Conservation (phyloP, 306 rosid species). For the Quercus parvula region DNA sequence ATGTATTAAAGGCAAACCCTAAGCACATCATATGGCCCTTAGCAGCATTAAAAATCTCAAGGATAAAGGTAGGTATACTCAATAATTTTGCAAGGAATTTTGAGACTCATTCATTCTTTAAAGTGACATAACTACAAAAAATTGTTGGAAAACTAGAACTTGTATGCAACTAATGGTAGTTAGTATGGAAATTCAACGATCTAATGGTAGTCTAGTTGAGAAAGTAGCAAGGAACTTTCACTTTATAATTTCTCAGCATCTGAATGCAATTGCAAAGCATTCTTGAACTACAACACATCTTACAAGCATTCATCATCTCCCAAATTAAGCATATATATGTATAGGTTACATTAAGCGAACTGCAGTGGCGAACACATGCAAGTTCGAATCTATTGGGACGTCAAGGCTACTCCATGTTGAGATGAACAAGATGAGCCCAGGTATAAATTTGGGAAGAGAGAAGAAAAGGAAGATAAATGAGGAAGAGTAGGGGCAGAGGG, state of each 20-base stretch:
- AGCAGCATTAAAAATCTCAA: background rate
- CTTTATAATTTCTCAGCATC: background rate
- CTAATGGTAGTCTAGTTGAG: background rate
- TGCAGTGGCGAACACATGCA: background rate
- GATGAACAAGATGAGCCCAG: too few relatives aligned
- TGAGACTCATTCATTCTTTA: background rate
- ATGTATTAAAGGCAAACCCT: background rate
- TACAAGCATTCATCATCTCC: background rate
- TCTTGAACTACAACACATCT: background rate
- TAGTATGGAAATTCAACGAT: background rate
- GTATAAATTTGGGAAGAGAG: too few relatives aligned
- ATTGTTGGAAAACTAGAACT: background rate
- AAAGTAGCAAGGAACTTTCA: background rate
- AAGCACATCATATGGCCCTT: background rate
- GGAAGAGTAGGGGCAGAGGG: too few relatives aligned
- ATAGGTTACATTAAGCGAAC: background rate
- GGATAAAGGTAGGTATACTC: background rate
- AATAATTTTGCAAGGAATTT: background rate
- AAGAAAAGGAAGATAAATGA: too few relatives aligned
- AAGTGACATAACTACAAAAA: background rate
- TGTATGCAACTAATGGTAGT: background rate
- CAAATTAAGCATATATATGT: background rate
- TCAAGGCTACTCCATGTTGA: too few relatives aligned
- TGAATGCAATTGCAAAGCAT: background rate
- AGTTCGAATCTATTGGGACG: too few relatives aligned